Conservation (phyloP, 1,284 basidiomycete genomes). For the Fomitopsis schrenkii region DNA sequence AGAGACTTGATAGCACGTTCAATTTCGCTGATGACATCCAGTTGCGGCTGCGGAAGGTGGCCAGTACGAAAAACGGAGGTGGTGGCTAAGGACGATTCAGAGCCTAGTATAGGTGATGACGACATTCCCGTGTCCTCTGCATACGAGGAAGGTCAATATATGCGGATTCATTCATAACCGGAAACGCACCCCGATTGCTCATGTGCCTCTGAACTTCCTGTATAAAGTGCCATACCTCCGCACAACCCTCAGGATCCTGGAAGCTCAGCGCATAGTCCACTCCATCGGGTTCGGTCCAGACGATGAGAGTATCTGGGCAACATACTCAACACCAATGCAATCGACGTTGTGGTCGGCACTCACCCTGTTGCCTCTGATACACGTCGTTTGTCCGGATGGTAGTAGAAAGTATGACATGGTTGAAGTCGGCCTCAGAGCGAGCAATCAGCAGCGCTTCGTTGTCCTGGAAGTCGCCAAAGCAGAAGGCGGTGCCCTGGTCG, state of each 20-base stretch:
- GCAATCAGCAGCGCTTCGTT: slow-evolving; percentile 83
- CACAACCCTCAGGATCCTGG: slow-evolving; percentile 93
- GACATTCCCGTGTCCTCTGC: slow-evolving; percentile 44
- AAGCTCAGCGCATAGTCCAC: slow-evolving; percentile 97
- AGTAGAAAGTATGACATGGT: slow-evolving; percentile 68
- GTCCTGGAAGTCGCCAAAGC: slow-evolving; percentile 83
- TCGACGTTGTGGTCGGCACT: slow-evolving; percentile 23
- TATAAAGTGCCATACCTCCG: slow-evolving; percentile 98
- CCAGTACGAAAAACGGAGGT: slow-evolving; percentile 65
- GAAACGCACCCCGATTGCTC: slow-evolving; percentile 50
- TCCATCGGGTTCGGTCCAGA: slow-evolving; percentile 97
- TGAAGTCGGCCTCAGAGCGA: slow-evolving; percentile 71
- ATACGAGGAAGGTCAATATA: slow-evolving; percentile 2
- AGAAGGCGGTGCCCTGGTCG: slow-evolving; percentile 93
- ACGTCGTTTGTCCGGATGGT: slow-evolving; percentile 80
- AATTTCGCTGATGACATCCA: slow-evolving; percentile 74
- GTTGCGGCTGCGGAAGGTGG: slow-evolving; percentile 64
- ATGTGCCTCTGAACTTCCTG: slow-evolving; percentile 90
- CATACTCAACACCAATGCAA: slow-evolving; percentile 1
- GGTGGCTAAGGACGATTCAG: slow-evolving; percentile 57
- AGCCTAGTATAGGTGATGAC: slow-evolving; percentile 56
- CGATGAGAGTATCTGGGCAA: slow-evolving; percentile 87
- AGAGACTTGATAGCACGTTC: slow-evolving; percentile 72
- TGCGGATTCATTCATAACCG: slow-evolving; percentile 3
- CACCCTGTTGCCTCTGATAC: slow-evolving; percentile 91